These are phyloP conservation scores for Parasitella parasitica DNA, from an alignment of 371 early-diverging fungal species.

Conservation along the genomic window DNA sequence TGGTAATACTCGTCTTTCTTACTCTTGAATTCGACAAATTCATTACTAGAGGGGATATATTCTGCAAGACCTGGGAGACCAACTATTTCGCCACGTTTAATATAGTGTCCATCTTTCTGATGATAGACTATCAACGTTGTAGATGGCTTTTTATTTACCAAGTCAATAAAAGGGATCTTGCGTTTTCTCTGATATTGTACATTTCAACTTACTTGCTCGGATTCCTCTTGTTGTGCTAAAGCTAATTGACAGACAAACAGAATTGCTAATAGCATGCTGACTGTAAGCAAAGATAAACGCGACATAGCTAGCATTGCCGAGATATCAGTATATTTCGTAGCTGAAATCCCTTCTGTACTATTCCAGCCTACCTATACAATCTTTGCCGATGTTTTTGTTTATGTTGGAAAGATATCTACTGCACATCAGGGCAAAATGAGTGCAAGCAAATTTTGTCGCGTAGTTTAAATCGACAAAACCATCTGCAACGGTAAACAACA, in stretches of 20 bases:
- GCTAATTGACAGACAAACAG: not conserved
- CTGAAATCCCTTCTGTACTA: not conserved
- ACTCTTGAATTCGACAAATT: conserved; percentile 17
- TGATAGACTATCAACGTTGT: conserved; percentile 20
- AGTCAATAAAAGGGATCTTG: no score
- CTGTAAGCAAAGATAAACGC: not conserved
- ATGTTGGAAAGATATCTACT: no score
- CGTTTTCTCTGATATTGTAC: no score
- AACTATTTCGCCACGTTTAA: conserved; percentile 32
- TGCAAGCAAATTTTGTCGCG: not conserved
- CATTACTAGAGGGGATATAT: conserved; percentile 20
- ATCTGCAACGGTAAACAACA: no score
- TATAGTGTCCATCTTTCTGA: conserved; percentile 23
- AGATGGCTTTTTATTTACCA: not conserved
- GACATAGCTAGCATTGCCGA: conserved; percentile 15
- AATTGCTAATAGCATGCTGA: not conserved
- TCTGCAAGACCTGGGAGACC: conserved; percentile 18
- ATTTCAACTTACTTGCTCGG: not conserved
- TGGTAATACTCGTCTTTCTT: conserved; percentile 19
- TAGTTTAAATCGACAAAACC: not conserved
- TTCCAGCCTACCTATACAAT: not conserved
- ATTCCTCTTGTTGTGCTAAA: not conserved
- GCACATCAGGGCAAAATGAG: no score
- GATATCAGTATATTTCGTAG: not conserved
- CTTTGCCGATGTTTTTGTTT: no score